Conservation (phyloP, 352 stramenopile genomes). For the Phytophthora citricola region DNA sequence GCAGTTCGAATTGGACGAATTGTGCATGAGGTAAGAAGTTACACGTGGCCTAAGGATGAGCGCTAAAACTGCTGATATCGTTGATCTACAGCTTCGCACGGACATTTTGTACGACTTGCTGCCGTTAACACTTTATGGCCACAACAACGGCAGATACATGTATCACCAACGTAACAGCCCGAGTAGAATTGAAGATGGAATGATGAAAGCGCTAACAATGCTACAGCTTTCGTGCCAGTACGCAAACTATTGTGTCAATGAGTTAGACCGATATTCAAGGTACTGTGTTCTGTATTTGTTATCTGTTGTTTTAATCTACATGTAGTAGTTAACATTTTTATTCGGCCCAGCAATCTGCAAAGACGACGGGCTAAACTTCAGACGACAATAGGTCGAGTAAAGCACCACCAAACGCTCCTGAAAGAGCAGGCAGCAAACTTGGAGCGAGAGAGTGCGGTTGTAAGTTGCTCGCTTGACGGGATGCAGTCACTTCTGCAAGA, state of each 20-base stretch:
- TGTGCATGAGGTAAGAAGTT: constrained; percentile 38
- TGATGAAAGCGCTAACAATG: constrained; percentile 43
- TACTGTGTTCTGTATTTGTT: constrained; percentile 9
- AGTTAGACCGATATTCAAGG: constrained; percentile 45
- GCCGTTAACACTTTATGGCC: constrained; percentile 41
- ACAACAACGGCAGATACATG: neutral
- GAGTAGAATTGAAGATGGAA: neutral
- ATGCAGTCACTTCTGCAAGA: constrained; percentile 53
- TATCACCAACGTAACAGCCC: neutral
- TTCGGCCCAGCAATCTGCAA: constrained; percentile 21
- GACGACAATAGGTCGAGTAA: constrained; percentile 16
- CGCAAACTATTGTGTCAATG: constrained; percentile 43
- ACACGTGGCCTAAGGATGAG: neutral
- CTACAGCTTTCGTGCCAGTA: constrained; percentile 79
- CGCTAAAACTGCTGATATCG: neutral
- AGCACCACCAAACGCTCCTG: constrained; percentile 17
- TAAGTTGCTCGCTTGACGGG: constrained; percentile 44
- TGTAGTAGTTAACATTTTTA: neutral
- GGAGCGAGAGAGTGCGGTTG: constrained; percentile 39
- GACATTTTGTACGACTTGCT: constrained; percentile 50
- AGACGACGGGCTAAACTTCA: constrained; percentile 8
- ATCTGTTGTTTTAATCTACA: neutral
- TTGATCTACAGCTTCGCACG: constrained; percentile 31
- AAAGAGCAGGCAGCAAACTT: constrained; percentile 37
- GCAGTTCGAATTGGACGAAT: constrained; percentile 43